A percentile compares a stretch with the other conserved stretches of the same genome.
Evolutionary conservation across 2,329 filamentous ascomycete species (phyloP).

Genomic region (Phyllosticta citriasiana): DNA sequence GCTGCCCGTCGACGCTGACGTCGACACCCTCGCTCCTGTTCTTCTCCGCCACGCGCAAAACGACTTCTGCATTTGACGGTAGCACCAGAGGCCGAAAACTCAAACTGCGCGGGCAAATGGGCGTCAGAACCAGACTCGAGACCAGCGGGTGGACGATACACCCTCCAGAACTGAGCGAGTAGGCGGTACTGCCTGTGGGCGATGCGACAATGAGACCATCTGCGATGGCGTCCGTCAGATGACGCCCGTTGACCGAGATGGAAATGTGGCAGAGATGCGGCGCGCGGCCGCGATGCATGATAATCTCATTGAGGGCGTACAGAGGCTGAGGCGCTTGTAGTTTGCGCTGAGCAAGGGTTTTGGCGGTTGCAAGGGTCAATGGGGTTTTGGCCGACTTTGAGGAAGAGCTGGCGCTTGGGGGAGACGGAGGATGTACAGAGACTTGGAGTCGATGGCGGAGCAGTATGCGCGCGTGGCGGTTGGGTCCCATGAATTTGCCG

Average conservation of each 20-base stretch:
- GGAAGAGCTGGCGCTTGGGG: conserved; percentile 29
- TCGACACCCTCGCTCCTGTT: conserved; percentile 40
- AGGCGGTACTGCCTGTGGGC: conserved; percentile 90
- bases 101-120: conserved; percentile 85
- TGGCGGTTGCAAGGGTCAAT: conserved; percentile 11
- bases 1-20: conserved; percentile 40
- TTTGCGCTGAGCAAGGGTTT: conserved; percentile 20
- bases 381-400: conserved; percentile 17
- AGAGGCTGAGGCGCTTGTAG: conserved; percentile 43
- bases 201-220: conserved; percentile 93
- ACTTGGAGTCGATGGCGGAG: conserved; percentile 81
- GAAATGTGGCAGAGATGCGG: conserved; percentile 88
- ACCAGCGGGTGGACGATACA: conserved; percentile 92
- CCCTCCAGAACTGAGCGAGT: conserved; percentile 85
- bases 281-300: conserved; percentile 81
- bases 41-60: conserved; percentile 63
- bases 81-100: conserved; percentile 88
- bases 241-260: conserved; percentile 79
- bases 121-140: conserved; percentile 77
- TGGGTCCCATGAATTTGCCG: conserved; percentile 71
- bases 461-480: conserved; percentile 67
- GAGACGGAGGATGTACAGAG: conserved; percentile 61
- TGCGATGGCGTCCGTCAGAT: conserved; percentile 85
- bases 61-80: conserved; percentile 75
- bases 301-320: conserved; percentile 86